phyloP scores from a whole-genome alignment of 371 early-diverging fungal species.

The Smittium culicis region DNA sequence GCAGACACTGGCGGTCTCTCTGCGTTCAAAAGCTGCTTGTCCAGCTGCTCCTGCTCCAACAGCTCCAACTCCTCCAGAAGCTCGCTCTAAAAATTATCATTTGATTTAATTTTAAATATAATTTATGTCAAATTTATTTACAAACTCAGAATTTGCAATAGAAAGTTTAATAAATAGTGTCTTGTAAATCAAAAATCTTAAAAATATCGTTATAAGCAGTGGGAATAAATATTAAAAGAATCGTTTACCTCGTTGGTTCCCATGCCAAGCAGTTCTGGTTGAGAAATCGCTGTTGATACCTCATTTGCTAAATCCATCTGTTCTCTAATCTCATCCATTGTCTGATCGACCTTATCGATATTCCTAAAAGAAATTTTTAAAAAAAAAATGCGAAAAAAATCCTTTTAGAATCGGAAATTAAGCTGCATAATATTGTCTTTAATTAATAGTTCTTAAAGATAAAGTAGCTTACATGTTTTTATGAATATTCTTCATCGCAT shows the following conservation, averaged over 20 bases:
- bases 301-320: slow-evolving; percentile 95
- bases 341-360: slow-evolving; percentile 86
- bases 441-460: too few species aligned
- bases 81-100: slow-evolving; percentile 32
- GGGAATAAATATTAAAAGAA: background rate
- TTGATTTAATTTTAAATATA: too few species aligned
- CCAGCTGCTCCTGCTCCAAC: slow-evolving; percentile 87
- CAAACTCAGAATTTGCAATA: too few species aligned
- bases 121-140: too few species aligned
- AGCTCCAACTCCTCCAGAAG: slow-evolving; percentile 79
- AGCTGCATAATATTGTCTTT: too few species aligned
- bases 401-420: too few species aligned
- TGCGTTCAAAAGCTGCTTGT: slow-evolving; percentile 68
- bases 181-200: too few species aligned
- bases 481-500: slow-evolving; percentile 89
- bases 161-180: too few species aligned
- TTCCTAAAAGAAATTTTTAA: slow-evolving; percentile 20
- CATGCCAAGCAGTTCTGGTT: slow-evolving; percentile 59
- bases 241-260: background rate
- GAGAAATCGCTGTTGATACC: slow-evolving; percentile 83
- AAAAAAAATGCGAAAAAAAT: too few species aligned
- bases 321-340: slow-evolving; percentile 94
- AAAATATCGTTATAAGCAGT: too few species aligned
- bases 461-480: slow-evolving; percentile 46
- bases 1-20: slow-evolving; percentile 32